Conservation (phyloP, 1,284 basidiomycete genomes). For the Athelia psychrophila region DNA sequence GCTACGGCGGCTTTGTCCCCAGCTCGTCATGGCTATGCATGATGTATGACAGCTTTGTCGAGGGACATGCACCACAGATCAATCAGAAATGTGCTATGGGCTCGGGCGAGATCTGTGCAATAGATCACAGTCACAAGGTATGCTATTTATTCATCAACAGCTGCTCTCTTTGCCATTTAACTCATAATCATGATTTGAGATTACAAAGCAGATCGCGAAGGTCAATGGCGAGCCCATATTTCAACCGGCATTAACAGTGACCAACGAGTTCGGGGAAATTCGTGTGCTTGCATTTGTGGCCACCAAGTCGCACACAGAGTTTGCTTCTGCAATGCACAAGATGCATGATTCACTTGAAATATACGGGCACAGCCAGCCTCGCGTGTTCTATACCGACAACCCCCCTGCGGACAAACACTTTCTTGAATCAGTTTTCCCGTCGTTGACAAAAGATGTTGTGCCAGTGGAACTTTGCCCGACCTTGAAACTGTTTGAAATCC, state of each 20-base stretch:
- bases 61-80: constrained; percentile 9
- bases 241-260: constrained; percentile 20
- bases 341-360: constrained; percentile 17
- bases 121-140: constrained; percentile 24
- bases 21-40: background rate
- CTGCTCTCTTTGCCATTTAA: constrained; percentile 5
- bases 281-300: constrained; percentile 21
- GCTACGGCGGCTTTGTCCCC: no score
- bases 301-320: constrained; percentile 26
- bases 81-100: constrained; percentile 19
- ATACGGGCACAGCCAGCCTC: constrained; percentile 18
- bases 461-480: no score
- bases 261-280: constrained; percentile 25
- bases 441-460: constrained; percentile 14
- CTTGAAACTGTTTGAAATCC: no score
- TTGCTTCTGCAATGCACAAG: constrained; percentile 14
- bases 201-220: constrained; percentile 24
- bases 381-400: constrained; percentile 23
- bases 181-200: constrained; percentile 9
- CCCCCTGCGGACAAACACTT: constrained; percentile 18
- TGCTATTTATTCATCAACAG: constrained; percentile 1
- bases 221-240: constrained; percentile 22
- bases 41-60: constrained; percentile 12
- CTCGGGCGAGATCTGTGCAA: constrained; percentile 12
- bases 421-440: constrained; percentile 22